A percentile compares a stretch with the other conserved stretches of the same genome.
Conservation (phyloP, 148 eudicot species). For the Vaccinium corymbosum region DNA sequence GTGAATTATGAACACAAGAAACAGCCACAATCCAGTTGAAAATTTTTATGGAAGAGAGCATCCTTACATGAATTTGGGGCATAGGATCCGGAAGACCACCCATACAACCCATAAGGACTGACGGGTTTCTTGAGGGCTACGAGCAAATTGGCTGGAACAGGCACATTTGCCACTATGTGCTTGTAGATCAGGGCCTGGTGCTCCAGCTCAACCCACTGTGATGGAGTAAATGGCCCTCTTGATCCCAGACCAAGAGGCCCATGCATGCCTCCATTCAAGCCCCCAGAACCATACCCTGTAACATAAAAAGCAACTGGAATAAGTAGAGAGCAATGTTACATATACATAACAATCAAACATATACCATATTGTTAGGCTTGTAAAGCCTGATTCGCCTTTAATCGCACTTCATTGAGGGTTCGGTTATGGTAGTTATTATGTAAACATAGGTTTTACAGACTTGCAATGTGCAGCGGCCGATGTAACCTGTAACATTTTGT, state of each 20-base stretch:
- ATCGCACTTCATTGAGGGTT: too few relatives aligned
- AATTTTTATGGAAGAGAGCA: constrained; percentile 1
- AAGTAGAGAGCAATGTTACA: too few relatives aligned
- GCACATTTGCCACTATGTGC: constrained; percentile 68
- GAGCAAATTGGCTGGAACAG: constrained; percentile 76
- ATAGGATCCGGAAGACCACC: constrained; percentile 55
- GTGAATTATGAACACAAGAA: not conserved
- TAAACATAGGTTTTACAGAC: too few relatives aligned
- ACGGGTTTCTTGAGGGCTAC: constrained; percentile 59
- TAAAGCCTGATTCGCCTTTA: too few relatives aligned
- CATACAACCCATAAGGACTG: constrained; percentile 49
- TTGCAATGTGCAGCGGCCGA: too few relatives aligned
- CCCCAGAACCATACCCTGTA: constrained; percentile 43
- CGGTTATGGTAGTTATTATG: too few relatives aligned
- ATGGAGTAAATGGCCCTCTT: constrained; percentile 73
- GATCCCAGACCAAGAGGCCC: constrained; percentile 41
- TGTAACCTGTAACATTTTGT: too few relatives aligned
- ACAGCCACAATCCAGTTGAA: not conserved
- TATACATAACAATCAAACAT: too few relatives aligned
- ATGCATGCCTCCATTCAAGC: constrained; percentile 40
- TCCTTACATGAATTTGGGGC: constrained; percentile 65
- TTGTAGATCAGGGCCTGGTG: constrained; percentile 89
- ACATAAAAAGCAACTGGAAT: not conserved
- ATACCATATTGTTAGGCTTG: too few relatives aligned
- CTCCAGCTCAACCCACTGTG: constrained; percentile 89